Base-by-base conservation (phyloP, 257 asterid genomes). In the Eucommia ulmoides region DNA sequence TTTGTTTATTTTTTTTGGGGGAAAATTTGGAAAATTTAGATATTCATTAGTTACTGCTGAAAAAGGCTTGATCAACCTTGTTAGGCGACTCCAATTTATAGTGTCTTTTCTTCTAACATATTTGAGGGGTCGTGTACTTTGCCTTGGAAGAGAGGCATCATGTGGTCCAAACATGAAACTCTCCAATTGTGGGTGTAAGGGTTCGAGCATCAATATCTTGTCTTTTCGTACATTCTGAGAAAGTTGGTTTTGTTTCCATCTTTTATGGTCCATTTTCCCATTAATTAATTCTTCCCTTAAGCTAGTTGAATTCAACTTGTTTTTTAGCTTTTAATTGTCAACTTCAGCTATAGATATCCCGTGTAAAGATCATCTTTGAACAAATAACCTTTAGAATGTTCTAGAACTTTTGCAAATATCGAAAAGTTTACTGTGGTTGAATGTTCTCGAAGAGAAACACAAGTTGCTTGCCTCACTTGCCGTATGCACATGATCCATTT, bases 81-180 rank as follows among this genome's bases (percentile, higher is more conserved):
- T 18, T 19, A 19, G 12, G 14, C n/a, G 16, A 19, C 44, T 42
- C 61, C 44, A 21, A 51, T 16, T 8, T 33, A 2, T 50, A 22
- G 5, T 25, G 33, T 54, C 56, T 48, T 17, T 49, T n/a, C 44
- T 21, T 56, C 52, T 17, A 1, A 49, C 59, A 7, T 2, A n/a
- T 45, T 33, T 33, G 58, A 29, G n/a, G 26, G 22, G 38, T 22
- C 20, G 57, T 19, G 25, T 55, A n/a, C n/a, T n/a, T n/a, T n/a
- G n/a, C 1, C 38, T 8, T 29, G 10, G 0, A 29, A 23, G 22
- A 23, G 21, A 7, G 33, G 19, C 11, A 8, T 19, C 14, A 24
- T 48, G 65, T 48, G 65, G 56, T 25, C 52, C 65, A 49, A n/a
- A n/a, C 38, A 24, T 53, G 49, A 33, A 26, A 58, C 20, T 65